Evolutionary conservation across 169 alveolate species (phyloP).

Genomic region (Cryptosporidium xiaoi): DNA sequence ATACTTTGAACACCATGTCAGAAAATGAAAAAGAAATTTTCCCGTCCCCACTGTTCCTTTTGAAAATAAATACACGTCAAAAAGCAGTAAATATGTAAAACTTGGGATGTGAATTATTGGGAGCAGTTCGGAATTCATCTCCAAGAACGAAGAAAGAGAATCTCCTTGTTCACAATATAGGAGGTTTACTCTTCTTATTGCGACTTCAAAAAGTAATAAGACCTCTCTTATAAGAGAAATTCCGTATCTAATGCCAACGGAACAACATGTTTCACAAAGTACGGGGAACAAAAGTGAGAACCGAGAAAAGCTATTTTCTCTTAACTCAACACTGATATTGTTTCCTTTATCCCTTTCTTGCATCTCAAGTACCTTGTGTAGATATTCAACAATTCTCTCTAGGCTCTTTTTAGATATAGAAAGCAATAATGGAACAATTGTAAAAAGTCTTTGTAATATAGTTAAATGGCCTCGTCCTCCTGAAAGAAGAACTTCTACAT

Average conservation of each 20-base stretch:
- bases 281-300: constrained; percentile 56
- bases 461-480: constrained; percentile 7
- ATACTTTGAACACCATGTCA: constrained; percentile 51
- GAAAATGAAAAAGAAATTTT: constrained; percentile 27
- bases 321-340: no score
- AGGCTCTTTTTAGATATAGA: not conserved
- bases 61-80: constrained; percentile 22
- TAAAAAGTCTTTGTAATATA: constrained; percentile 42
- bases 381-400: constrained; percentile 2
- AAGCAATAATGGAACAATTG: constrained; percentile 22
- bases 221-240: constrained; percentile 15
- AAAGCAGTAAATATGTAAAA: constrained; percentile 43
- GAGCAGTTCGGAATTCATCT: not conserved
- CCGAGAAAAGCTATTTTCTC: constrained; percentile 6
- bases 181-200: not conserved
- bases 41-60: constrained; percentile 8
- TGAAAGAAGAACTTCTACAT: constrained; percentile 25
- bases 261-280: constrained; percentile 62
- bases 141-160: constrained; percentile 1
- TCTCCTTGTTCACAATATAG: not conserved
- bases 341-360: not conserved
- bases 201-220: constrained; percentile 15
- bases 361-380: constrained; percentile 9
- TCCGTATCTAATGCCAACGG: constrained; percentile 7
- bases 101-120: constrained; percentile 49